phyloP scores from a whole-genome alignment of 2,329 filamentous ascomycete genomes.

The Ophiostoma perfectum region DNA sequence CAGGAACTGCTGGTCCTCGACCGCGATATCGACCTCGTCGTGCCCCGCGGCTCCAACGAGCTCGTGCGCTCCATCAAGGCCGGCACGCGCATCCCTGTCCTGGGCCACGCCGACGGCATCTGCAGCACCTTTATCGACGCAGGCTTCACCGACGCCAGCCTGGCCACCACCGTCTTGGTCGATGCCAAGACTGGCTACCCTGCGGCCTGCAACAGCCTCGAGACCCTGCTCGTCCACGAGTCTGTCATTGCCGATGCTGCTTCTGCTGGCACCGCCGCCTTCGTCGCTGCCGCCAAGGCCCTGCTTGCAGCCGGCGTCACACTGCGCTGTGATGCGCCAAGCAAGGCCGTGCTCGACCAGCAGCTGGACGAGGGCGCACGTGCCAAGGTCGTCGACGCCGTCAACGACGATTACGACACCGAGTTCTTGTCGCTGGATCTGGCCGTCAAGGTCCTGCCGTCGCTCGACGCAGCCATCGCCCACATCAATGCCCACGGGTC shows the following conservation, averaged over 20 bases:
- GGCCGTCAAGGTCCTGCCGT: slow-evolving; percentile 72
- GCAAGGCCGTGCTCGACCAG: slow-evolving; percentile 56
- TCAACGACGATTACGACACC: slow-evolving; percentile 70
- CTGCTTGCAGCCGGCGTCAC: slow-evolving; percentile 72
- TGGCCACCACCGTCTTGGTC: slow-evolving; percentile 70
- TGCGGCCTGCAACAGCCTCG: slow-evolving; percentile 90
- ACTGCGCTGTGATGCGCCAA: slow-evolving; percentile 68
- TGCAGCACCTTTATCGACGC: slow-evolving; percentile 80
- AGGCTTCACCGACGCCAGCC: slow-evolving; percentile 55
- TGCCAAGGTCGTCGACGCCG: slow-evolving; percentile 57
- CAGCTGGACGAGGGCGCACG: slow-evolving; percentile 21
- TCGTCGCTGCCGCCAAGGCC: slow-evolving; percentile 64
- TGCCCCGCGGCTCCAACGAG: slow-evolving; percentile 85
- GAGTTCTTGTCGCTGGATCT: slow-evolving; percentile 84
- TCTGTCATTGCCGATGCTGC: slow-evolving; percentile 48
- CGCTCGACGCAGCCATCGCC: slow-evolving; percentile 63
- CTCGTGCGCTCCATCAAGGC: slow-evolving; percentile 85
- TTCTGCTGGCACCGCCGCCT: slow-evolving; percentile 45
- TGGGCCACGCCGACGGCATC: slow-evolving; percentile 92
- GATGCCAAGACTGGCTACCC: slow-evolving; percentile 95
- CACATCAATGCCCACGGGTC: slow-evolving; percentile 93
- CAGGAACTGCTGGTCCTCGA: slow-evolving; percentile 82
- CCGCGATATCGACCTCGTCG: slow-evolving; percentile 86
- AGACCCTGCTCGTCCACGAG: slow-evolving; percentile 82
- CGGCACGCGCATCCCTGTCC: slow-evolving; percentile 87